These are phyloP conservation scores for Yamadazyma diddensiae DNA, from an alignment of 1,139 yeast species.

Conservation along the genomic window DNA sequence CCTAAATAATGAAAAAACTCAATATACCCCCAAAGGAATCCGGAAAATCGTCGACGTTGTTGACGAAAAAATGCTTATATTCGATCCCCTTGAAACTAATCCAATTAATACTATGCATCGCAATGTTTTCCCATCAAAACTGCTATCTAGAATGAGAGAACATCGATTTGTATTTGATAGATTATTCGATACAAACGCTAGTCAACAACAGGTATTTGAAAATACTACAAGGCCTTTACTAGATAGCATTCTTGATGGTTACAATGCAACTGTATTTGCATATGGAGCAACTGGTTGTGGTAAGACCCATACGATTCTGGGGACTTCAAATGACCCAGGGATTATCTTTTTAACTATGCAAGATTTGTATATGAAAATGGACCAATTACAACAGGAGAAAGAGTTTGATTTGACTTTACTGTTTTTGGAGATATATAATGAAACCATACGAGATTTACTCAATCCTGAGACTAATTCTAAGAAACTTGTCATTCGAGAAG, in stretches of 20 bases:
- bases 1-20: conserved; percentile 17
- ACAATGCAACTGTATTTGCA: conserved; percentile 77
- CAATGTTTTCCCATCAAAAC: conserved; percentile 47
- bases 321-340: conserved; percentile 73
- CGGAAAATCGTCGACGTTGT: conserved; percentile 78
- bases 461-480: conserved; percentile 49
- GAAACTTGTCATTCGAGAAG: conserved; percentile 66
- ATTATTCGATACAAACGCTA: conserved; percentile 61
- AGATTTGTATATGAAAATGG: conserved; percentile 66
- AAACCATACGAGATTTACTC: conserved; percentile 76
- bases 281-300: conserved; percentile 89
- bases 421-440: conserved; percentile 87
- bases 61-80: conserved; percentile 84
- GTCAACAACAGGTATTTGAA: conserved; percentile 67
- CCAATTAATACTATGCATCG: conserved; percentile 62
- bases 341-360: conserved; percentile 76
- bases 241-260: conserved; percentile 78
- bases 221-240: conserved; percentile 70
- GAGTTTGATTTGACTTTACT: conserved; percentile 62
- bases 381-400: conserved; percentile 51
- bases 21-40: conserved; percentile 46
- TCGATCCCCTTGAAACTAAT: conserved; percentile 82
- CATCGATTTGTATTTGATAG: conserved; percentile 81
- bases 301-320: conserved; percentile 89
- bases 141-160: conserved; percentile 59